Evolutionary conservation across 345 rosid genomes (phyloP).

Genomic region (Linum usitatissimum): DNA sequence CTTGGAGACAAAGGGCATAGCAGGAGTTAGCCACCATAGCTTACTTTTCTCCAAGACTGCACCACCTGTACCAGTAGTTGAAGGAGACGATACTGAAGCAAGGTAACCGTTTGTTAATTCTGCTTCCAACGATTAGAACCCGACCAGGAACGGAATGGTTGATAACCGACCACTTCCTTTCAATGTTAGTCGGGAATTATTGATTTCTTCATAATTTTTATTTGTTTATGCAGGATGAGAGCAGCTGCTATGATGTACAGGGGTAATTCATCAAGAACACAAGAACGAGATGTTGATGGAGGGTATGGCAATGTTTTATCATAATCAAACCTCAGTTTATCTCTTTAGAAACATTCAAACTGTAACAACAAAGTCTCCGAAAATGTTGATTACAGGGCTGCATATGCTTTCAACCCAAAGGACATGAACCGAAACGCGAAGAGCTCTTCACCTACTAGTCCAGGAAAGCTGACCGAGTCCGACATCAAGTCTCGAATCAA

Average conservation of each 20-base stretch:
- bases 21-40: constrained; percentile 97
- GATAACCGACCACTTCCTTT: too few species aligned
- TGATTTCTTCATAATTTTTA: not conserved
- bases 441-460: constrained; percentile 36
- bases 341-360: not conserved
- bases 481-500: constrained; percentile 58
- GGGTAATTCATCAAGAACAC: constrained; percentile 35
- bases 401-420: constrained; percentile 76
- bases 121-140: not conserved
- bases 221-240: constrained; percentile 33
- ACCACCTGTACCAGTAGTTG: constrained; percentile 52
- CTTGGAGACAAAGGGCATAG: constrained; percentile 68
- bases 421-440: constrained; percentile 44
- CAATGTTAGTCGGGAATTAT: too few species aligned
- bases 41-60: constrained; percentile 82
- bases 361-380: not conserved
- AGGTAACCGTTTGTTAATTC: constrained; percentile 27
- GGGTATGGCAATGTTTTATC: constrained; percentile 22
- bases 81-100: constrained; percentile 46
- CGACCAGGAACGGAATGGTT: too few species aligned
- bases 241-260: constrained; percentile 19
- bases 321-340: constrained; percentile 3
- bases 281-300: constrained; percentile 44
- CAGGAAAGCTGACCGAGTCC: constrained; percentile 50
- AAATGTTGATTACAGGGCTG: constrained; percentile 38